A percentile compares a stretch with the other conserved stretches of the same genome.
phyloP scores from a whole-genome alignment of 495 filamentous ascomycete genomes.

The Aspergillus homomorphus region DNA sequence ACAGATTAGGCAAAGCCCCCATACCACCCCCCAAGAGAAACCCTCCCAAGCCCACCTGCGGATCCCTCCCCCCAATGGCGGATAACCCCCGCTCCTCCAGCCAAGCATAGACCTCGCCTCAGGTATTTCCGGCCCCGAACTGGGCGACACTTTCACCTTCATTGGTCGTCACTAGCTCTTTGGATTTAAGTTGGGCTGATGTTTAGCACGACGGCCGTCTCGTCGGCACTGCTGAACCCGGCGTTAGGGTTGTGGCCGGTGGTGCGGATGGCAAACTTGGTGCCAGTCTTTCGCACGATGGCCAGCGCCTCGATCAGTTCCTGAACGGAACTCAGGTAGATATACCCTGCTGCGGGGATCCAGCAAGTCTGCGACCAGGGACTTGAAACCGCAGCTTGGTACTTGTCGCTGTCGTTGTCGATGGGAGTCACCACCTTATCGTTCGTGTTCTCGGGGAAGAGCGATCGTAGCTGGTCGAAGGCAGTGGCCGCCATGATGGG shows the following conservation, averaged over 20 bases:
- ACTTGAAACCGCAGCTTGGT: no score
- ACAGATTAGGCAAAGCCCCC: constrained; percentile 6
- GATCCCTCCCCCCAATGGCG: constrained; percentile 2
- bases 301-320: constrained; percentile 1
- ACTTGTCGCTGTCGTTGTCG: no score
- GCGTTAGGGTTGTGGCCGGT: constrained; percentile 16
- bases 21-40: constrained; percentile 6
- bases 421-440: no score
- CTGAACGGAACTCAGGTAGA: not conserved
- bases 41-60: constrained; percentile 1
- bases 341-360: constrained; percentile 4
- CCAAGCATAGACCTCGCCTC: constrained; percentile 31
- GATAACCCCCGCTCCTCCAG: constrained; percentile 15
- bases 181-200: constrained; percentile 9
- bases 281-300: constrained; percentile 1
- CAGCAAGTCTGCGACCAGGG: constrained; percentile 12
- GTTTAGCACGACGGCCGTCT: constrained; percentile 13
- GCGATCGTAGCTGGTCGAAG: no score
- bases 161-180: constrained; percentile 4
- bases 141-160: constrained; percentile 5
- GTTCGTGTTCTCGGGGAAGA: no score
- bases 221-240: constrained; percentile 7
- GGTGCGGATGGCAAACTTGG: constrained; percentile 17
- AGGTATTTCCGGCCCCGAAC: constrained; percentile 33
- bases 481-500: no score